Conservation (phyloP, 1,284 basidiomycete species). For the Cryptococcus sp. region DNA sequence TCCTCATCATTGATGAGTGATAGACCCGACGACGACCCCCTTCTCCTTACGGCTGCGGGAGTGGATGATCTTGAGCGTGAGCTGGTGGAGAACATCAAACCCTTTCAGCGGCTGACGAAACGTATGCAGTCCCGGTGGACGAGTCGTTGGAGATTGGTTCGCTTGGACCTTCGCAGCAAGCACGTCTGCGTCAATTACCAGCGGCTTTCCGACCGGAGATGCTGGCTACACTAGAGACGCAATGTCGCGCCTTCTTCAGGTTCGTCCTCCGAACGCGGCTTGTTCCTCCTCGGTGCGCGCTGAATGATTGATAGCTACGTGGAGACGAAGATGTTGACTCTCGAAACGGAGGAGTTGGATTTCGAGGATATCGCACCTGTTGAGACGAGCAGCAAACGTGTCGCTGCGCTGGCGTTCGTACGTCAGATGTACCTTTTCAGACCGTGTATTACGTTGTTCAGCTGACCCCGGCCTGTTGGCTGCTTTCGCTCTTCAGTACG, state of each 20-base stretch:
- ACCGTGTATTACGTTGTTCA: constrained; percentile 2
- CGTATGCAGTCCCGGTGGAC: constrained; percentile 4
- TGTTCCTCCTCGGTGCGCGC: too few species aligned
- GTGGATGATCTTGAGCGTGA: constrained; percentile 25
- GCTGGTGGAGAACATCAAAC: not conserved
- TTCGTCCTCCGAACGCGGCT: constrained; percentile 8
- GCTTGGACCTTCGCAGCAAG: constrained; percentile 11
- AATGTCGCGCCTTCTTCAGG: constrained; percentile 45
- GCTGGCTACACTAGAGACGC: constrained; percentile 40
- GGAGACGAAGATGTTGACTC: constrained; percentile 25
- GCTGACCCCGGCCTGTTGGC: not conserved
- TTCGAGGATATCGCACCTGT: constrained; percentile 31
- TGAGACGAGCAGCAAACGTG: constrained; percentile 16
- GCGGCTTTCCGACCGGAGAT: constrained; percentile 33
- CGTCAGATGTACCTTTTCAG: constrained; percentile 4
- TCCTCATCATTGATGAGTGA: constrained; percentile 20
- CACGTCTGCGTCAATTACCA: constrained; percentile 22
- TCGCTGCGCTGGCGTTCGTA: constrained; percentile 43
- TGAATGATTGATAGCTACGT: constrained; percentile 19
- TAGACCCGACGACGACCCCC: constrained; percentile 24
- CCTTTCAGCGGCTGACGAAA: not conserved
- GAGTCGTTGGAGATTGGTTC: constrained; percentile 5
- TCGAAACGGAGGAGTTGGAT: constrained; percentile 13
- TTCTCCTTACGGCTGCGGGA: constrained; percentile 11
- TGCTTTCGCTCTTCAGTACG: constrained; percentile 25